Conservation (phyloP, 192 early-diverging fungal species). For the Entomortierella lignicola region DNA sequence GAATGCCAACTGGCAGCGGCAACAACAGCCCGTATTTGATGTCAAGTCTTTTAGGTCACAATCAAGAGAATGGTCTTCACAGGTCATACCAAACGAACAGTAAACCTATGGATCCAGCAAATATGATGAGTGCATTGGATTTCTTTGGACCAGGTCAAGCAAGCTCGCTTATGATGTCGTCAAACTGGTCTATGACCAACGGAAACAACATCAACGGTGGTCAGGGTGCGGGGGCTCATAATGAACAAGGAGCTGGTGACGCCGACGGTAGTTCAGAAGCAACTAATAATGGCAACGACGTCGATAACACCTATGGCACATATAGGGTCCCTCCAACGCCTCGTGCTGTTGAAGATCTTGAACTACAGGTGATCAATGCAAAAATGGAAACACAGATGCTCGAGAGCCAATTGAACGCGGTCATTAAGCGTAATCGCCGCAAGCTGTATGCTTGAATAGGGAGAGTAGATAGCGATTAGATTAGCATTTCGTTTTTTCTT, state of each 20-base stretch:
- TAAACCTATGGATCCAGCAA: slow-evolving; percentile 41
- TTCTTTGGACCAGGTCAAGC: slow-evolving; percentile 43
- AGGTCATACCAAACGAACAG: slow-evolving; percentile 5
- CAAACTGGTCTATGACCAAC: slow-evolving; percentile 28
- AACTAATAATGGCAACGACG: background rate
- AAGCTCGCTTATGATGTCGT: slow-evolving; percentile 21
- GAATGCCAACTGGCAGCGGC: slow-evolving; percentile 1
- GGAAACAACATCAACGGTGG: slow-evolving; percentile 3
- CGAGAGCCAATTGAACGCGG: slow-evolving; percentile 49
- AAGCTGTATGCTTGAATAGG: slow-evolving; percentile 37
- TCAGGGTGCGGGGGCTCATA: background rate
- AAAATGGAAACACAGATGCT: slow-evolving; percentile 54
- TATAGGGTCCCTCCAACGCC: slow-evolving; percentile 1
- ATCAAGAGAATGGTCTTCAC: background rate
- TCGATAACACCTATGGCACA: slow-evolving; percentile 1
- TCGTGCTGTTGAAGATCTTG: slow-evolving; percentile 43
- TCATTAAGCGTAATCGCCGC: slow-evolving; percentile 52
- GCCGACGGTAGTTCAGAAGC: background rate
- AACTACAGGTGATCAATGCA: slow-evolving; percentile 51
- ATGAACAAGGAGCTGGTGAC: background rate
- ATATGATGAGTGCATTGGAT: slow-evolving; percentile 45
- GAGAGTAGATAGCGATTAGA: too few species aligned
- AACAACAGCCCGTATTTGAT: slow-evolving; percentile 33
- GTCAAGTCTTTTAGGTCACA: slow-evolving; percentile 21
- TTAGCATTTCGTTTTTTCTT: too few species aligned